These are phyloP conservation scores for Saccharomycopsis fodiens DNA, from an alignment of 805 yeast genomes.

Conservation along the genomic window DNA sequence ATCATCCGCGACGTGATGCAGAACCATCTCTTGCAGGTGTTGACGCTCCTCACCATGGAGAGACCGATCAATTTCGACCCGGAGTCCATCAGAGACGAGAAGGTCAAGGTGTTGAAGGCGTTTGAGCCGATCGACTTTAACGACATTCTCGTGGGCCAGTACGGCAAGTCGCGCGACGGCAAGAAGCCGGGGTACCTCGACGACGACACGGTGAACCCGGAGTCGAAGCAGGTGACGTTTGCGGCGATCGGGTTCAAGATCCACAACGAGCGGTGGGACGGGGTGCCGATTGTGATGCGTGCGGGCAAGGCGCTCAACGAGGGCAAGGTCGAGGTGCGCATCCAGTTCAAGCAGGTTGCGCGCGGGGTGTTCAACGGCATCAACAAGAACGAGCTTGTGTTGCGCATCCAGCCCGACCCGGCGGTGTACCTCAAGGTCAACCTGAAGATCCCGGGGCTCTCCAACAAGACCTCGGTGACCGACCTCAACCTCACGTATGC, in stretches of 20 bases:
- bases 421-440: conserved; percentile 91
- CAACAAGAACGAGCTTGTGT: conserved; percentile 87
- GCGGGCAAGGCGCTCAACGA: conserved; percentile 98
- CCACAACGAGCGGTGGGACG: conserved; percentile 95
- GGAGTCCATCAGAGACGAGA: conserved; percentile 92
- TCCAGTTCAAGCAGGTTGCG: conserved; percentile 84
- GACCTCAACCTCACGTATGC: conserved; percentile 87
- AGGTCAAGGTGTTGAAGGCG: conserved; percentile 85
- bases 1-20: conserved; percentile 98
- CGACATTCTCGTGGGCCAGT: conserved; percentile 82
- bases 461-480: conserved; percentile 73
- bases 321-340: conserved; percentile 89
- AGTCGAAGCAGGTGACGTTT: conserved; percentile 83
- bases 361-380: conserved; percentile 74
- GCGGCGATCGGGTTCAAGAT: conserved; percentile 79
- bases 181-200: conserved; percentile 84
- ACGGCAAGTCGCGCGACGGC: conserved; percentile 78
- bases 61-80: conserved; percentile 88
- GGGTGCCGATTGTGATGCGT: conserved; percentile 91
- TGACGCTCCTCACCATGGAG: conserved; percentile 91
- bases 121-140: conserved; percentile 57
- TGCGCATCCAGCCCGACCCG: conserved; percentile 91
- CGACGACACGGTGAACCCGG: conserved; percentile 78
- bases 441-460: conserved; percentile 87
- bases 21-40: conserved; percentile 89